Percentiles rank a stretch among this genome's conserved stretches.
These are phyloP conservation scores for Kwoniella dendrophila DNA, from an alignment of 768 basidiomycete genomes.

Conservation along the genomic window DNA sequence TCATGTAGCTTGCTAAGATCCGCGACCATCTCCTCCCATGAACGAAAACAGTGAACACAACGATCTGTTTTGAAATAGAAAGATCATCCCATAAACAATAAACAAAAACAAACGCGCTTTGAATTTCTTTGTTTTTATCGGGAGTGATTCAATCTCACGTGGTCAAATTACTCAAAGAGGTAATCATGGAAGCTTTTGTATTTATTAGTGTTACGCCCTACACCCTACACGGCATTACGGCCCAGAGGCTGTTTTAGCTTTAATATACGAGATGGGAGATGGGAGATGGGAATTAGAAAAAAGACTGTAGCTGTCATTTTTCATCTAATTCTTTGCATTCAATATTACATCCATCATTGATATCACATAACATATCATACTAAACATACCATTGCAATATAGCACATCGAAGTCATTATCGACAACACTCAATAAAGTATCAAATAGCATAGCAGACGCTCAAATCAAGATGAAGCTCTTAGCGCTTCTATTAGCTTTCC, in stretches of 20 bases:
- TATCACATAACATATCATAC: not conserved
- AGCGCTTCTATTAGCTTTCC: slow-evolving; percentile 18
- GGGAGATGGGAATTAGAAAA: too few relatives aligned
- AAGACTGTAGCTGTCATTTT: too few relatives aligned
- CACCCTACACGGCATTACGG: not conserved
- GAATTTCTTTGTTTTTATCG: not conserved
- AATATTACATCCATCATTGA: not conserved
- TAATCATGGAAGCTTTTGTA: not conserved
- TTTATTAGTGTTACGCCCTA: not conserved
- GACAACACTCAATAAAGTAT: not conserved
- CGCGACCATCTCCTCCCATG: too few relatives aligned
- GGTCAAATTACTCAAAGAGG: not conserved
- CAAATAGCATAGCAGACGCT: not conserved
- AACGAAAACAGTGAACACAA: too few relatives aligned
- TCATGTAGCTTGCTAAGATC: too few relatives aligned
- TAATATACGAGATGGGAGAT: too few relatives aligned
- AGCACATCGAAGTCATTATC: not conserved
- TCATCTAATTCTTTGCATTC: not conserved
- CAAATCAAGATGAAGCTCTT: slow-evolving; percentile 20
- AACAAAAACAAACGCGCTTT: slow-evolving; percentile 7
- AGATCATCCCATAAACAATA: not conserved
- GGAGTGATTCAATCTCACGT: not conserved
- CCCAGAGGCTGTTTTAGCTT: slow-evolving; percentile 10
- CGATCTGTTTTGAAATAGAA: too few relatives aligned
- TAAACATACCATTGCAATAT: not conserved